A percentile compares a stretch with the other conserved stretches of the same genome.
Conservation (phyloP, 2,329 filamentous ascomycete species). For the Cryphonectria nitschkei region DNA sequence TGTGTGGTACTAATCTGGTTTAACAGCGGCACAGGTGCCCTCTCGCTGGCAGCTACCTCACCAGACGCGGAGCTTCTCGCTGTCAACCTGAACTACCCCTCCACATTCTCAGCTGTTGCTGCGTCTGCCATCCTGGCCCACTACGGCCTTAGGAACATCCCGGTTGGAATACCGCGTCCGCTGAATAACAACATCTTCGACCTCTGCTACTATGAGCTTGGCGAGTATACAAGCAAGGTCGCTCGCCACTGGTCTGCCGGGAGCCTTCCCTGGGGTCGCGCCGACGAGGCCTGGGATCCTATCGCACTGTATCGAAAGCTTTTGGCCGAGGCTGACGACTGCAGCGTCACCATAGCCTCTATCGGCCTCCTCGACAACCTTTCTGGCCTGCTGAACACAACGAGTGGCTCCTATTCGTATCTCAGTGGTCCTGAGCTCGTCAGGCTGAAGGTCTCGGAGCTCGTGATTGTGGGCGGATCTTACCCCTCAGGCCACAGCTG, state of each 20-base stretch:
- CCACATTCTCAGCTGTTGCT: constrained; percentile 46
- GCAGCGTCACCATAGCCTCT: constrained; percentile 46
- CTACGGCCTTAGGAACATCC: constrained; percentile 42
- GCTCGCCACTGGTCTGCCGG: constrained; percentile 45
- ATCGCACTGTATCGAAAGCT: not conserved
- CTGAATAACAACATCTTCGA: constrained; percentile 49
- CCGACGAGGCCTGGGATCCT: not conserved
- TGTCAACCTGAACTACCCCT: constrained; percentile 47
- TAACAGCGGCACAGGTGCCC: constrained; percentile 45
- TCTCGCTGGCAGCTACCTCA: constrained; percentile 47
- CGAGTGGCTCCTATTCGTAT: constrained; percentile 43
- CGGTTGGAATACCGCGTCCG: constrained; percentile 46
- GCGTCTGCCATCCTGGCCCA: constrained; percentile 46
- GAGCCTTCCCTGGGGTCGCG: not conserved
- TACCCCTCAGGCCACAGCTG: not conserved
- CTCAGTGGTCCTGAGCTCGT: constrained; percentile 31
- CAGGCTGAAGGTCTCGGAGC: not conserved
- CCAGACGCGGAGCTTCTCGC: constrained; percentile 43
- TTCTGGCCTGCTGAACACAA: constrained; percentile 50
- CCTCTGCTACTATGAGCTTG: constrained; percentile 40
- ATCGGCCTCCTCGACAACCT: constrained; percentile 53
- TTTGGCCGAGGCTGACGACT: not conserved
- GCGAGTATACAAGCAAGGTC: constrained; percentile 52
- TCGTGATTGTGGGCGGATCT: not conserved
- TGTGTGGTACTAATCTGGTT: not conserved